Percentiles rank a stretch among this genome's conserved stretches.
Evolutionary conservation across 306 rosid species (phyloP).

Genomic region (Carpinus viminea): DNA sequence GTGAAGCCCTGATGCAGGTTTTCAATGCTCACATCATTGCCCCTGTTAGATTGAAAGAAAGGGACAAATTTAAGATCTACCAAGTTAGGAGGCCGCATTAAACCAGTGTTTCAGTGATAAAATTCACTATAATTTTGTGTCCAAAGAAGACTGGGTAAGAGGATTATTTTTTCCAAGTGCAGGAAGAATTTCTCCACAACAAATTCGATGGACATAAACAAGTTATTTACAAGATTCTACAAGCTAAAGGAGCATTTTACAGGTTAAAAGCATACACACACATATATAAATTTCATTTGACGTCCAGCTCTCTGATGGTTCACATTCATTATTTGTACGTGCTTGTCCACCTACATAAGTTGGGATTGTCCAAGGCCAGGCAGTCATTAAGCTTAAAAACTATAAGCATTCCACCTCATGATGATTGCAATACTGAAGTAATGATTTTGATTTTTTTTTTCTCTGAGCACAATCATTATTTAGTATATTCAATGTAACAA

Average conservation of each 20-base stretch:
- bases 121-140: not conserved
- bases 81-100: not conserved
- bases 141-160: not conserved
- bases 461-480: not conserved
- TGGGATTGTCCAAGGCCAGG: not conserved
- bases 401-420: not conserved
- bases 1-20: constrained; percentile 86
- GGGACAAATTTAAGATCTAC: not conserved
- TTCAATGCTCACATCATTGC: constrained; percentile 73
- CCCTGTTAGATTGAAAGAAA: constrained; percentile 44
- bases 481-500: not conserved
- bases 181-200: not conserved
- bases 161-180: not conserved
- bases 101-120: not conserved
- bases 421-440: not conserved
- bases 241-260: not conserved
- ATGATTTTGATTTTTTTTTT: not conserved
- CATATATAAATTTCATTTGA: not conserved
- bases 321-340: not conserved
- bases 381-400: not conserved
- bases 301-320: not conserved
- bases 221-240: not conserved
- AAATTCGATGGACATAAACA: not conserved
- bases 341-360: not conserved
- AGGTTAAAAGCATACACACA: not conserved